Conservation (phyloP, 768 basidiomycete species). For the Sporobolomyces phaffii region DNA sequence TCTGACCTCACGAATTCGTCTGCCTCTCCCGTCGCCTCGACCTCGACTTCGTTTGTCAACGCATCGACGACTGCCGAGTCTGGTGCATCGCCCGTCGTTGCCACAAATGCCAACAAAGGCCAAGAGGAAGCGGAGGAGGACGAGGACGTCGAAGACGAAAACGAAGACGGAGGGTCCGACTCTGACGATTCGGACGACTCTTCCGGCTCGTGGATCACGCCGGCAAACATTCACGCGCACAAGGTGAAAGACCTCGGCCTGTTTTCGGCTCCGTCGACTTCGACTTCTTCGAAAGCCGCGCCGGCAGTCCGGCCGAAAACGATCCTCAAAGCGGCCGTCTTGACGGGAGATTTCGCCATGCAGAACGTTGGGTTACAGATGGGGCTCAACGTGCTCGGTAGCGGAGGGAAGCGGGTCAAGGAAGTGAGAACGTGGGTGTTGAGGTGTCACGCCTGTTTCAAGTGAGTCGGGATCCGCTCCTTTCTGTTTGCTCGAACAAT, state of each 20-base stretch:
- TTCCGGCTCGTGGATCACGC: constrained; percentile 82
- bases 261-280: constrained; percentile 54
- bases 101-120: not conserved
- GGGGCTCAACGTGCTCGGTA: constrained; percentile 79
- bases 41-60: not conserved
- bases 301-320: constrained; percentile 44
- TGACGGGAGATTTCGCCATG: constrained; percentile 99
- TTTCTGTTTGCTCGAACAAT: not conserved
- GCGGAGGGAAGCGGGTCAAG: constrained; percentile 82
- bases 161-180: constrained; percentile 68
- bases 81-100: too few species aligned
- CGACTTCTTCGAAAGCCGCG: constrained; percentile 36
- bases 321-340: constrained; percentile 67
- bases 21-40: not conserved
- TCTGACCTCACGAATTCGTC: too few species aligned
- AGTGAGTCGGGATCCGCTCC: constrained; percentile 57
- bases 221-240: constrained; percentile 72
- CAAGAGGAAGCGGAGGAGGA: not conserved
- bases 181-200: constrained; percentile 50
- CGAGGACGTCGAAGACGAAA: constrained; percentile 40
- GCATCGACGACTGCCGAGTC: not conserved
- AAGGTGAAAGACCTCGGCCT: constrained; percentile 81
- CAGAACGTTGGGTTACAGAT: constrained; percentile 95
- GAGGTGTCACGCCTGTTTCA: constrained; percentile 97
- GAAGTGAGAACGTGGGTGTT: constrained; percentile 93